phyloP scores from a whole-genome alignment of 495 filamentous ascomycete genomes.

The Aspergillus steynii region DNA sequence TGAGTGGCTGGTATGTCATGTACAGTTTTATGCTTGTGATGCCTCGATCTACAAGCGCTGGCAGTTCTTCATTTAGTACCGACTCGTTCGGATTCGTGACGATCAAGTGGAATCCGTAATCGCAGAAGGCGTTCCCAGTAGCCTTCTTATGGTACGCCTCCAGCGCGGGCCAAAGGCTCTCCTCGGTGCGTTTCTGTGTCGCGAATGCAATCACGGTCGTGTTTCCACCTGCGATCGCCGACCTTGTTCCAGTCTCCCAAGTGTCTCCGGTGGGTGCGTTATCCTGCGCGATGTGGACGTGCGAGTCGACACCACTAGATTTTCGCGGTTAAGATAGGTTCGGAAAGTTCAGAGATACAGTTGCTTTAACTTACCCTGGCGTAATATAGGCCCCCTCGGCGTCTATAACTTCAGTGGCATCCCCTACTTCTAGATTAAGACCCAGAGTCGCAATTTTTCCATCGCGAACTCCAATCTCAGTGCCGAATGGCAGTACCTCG shows the following conservation, averaged over 20 bases:
- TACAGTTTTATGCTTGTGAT: constrained; percentile 62
- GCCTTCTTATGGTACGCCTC: constrained; percentile 49
- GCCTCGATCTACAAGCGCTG: constrained; percentile 41
- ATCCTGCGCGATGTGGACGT: constrained; percentile 49
- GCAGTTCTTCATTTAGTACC: constrained; percentile 48
- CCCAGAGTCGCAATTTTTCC: too few species aligned
- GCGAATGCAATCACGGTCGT: constrained; percentile 63
- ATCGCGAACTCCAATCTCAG: too few species aligned
- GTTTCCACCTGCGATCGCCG: constrained; percentile 59
- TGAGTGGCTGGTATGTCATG: constrained; percentile 62
- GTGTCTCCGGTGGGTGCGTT: constrained; percentile 48
- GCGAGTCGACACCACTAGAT: constrained; percentile 48
- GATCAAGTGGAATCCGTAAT: constrained; percentile 64
- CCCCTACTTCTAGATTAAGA: too few species aligned
- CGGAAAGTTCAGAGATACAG: too few species aligned
- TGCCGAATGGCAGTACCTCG: too few species aligned
- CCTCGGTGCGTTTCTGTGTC: constrained; percentile 50
- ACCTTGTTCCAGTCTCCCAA: constrained; percentile 50
- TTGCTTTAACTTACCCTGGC: too few species aligned
- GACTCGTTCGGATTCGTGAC: constrained; percentile 49
- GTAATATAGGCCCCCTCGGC: too few species aligned
- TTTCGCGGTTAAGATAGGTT: constrained; percentile 24
- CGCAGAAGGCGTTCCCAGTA: constrained; percentile 50
- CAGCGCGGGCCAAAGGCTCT: constrained; percentile 50
- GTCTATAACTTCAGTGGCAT: too few species aligned